phyloP scores from a whole-genome alignment of 208 protist genomes.

The Crithidia sp. region DNA sequence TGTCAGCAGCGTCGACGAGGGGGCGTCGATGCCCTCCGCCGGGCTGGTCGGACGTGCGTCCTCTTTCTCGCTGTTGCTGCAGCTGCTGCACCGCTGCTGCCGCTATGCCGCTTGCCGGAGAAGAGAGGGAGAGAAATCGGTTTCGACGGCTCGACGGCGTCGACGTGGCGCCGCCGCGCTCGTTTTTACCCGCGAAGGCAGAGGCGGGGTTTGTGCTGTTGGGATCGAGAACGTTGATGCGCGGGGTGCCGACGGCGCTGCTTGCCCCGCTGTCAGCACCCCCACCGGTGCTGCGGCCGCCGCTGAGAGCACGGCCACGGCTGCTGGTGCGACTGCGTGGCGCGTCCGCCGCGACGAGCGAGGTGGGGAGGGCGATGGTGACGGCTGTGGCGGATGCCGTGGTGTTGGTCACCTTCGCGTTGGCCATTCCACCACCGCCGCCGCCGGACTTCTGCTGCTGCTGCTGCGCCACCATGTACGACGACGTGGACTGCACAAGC shows the following conservation, averaged over 20 bases:
- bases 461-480: conserved; percentile 48
- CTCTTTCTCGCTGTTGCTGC: background rate
- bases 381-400: conserved; percentile 6
- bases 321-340: conserved; percentile 21
- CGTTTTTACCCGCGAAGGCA: background rate
- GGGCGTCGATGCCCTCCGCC: no score
- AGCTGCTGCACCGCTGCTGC: background rate
- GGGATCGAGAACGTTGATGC: background rate
- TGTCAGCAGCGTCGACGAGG: no score
- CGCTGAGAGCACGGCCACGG: conserved; percentile 2
- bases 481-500: conserved; percentile 45
- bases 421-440: conserved; percentile 1
- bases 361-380: background rate
- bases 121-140: conserved; percentile 37
- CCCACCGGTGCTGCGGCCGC: background rate
- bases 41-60: background rate
- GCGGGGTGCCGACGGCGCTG: conserved; percentile 12
- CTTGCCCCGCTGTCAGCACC: conserved; percentile 7
- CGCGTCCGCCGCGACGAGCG: background rate
- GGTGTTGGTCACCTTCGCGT: conserved; percentile 2
- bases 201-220: background rate
- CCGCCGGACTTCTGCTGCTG: conserved; percentile 15
- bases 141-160: conserved; percentile 11
- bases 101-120: conserved; percentile 29
- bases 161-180: background rate